These are phyloP conservation scores for Melanomma pulvis-pyrius DNA, from an alignment of 495 filamentous ascomycete genomes.

Conservation along the genomic window DNA sequence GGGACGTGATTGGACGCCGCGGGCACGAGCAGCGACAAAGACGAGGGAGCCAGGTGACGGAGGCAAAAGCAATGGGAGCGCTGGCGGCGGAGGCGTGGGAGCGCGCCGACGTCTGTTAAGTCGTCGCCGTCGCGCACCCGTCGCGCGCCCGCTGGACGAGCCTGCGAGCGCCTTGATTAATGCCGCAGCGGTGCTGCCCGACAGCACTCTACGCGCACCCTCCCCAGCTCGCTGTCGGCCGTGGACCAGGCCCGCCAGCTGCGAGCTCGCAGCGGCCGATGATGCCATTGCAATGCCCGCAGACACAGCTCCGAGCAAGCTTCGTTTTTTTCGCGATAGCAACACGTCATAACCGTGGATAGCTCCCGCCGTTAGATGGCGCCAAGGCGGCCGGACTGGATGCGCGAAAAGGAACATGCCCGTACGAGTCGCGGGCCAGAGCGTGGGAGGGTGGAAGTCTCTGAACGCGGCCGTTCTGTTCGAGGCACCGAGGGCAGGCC, in stretches of 20 bases:
- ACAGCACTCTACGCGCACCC: conserved; percentile 9
- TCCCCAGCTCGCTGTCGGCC: conserved; percentile 1
- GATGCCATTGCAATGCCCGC: background rate
- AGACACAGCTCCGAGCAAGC: no score
- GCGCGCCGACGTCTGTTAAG: background rate
- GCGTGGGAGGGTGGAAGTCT: conserved; percentile 1
- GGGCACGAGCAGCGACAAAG: background rate
- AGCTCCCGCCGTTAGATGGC: conserved; percentile 1
- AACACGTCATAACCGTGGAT: conserved; percentile 6
- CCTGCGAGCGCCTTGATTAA: conserved; percentile 21
- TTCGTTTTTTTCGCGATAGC: background rate
- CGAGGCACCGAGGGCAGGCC: no score
- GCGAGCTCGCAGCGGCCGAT: background rate
- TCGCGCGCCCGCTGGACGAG: conserved; percentile 1
- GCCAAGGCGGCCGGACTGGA: conserved; percentile 11
- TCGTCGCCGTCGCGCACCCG: background rate
- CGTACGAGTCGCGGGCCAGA: background rate
- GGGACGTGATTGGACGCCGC: conserved; percentile 10
- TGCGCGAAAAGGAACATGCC: conserved; percentile 1
- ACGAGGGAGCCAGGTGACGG: conserved; percentile 4
- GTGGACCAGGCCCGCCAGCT: conserved; percentile 1
- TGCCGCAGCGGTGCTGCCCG: conserved; percentile 27
- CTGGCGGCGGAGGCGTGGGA: background rate
- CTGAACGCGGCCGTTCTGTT: background rate
- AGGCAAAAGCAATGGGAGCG: conserved; percentile 25